Conservation (phyloP, 495 filamentous ascomycete genomes). For the Bacidia rubella region DNA sequence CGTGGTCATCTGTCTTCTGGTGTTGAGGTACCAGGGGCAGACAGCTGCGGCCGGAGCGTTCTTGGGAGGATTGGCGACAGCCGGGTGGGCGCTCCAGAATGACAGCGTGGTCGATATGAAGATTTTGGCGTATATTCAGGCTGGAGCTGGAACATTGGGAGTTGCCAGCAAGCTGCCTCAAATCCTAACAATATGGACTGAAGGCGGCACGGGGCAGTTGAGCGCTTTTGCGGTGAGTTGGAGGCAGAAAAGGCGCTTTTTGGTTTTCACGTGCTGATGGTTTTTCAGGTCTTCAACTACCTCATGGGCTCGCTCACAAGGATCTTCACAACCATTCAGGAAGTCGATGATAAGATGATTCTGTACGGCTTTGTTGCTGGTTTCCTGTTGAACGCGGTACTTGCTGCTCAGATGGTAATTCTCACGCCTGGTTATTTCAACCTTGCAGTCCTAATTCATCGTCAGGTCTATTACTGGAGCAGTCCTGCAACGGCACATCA, state of each 20-base stretch:
- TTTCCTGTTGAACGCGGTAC: slow-evolving; percentile 71
- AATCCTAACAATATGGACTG: slow-evolving; percentile 66
- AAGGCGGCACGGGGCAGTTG: slow-evolving; percentile 86
- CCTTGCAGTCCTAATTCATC: background rate
- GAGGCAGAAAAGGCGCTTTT: background rate
- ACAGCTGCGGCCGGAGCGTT: slow-evolving; percentile 52
- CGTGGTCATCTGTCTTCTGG: slow-evolving; percentile 69
- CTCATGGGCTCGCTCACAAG: slow-evolving; percentile 79
- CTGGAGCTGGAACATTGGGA: slow-evolving; percentile 66
- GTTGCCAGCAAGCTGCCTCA: slow-evolving; percentile 87
- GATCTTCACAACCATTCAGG: slow-evolving; percentile 93
- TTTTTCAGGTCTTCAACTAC: slow-evolving; percentile 84
- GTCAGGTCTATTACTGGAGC: slow-evolving; percentile 73
- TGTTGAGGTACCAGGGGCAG: slow-evolving; percentile 64
- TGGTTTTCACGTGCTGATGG: slow-evolving; percentile 1
- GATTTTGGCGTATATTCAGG: slow-evolving; percentile 64
- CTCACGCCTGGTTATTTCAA: background rate
- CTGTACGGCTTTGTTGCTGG: slow-evolving; percentile 85
- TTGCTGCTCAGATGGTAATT: slow-evolving; percentile 72
- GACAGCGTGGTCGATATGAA: slow-evolving; percentile 51
- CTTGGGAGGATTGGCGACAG: slow-evolving; percentile 56
- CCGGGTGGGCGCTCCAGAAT: slow-evolving; percentile 49
- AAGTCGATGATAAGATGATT: slow-evolving; percentile 90
- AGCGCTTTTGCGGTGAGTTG: slow-evolving; percentile 83
- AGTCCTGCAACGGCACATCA: slow-evolving; percentile 37